Evolutionary conservation across 352 stramenopile species (phyloP).

Genomic region (Aphanomyces stellatus): DNA sequence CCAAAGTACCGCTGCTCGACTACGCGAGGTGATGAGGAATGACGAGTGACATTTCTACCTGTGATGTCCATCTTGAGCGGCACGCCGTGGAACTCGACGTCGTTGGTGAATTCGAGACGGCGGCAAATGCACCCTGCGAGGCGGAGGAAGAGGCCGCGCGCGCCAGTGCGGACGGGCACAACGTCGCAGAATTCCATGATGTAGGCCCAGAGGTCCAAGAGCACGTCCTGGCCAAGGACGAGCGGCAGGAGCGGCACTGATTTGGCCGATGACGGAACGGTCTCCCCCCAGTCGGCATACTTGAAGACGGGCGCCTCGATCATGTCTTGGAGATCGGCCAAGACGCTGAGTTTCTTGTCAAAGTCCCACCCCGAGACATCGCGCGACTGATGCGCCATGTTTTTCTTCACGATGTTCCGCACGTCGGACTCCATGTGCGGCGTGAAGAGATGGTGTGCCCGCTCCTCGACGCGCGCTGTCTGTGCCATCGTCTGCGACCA

Average conservation of each 20-base stretch:
- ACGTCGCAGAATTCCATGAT: constrained; percentile 76
- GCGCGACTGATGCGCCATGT: not conserved
- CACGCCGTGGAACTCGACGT: constrained; percentile 48
- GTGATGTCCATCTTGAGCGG: constrained; percentile 36
- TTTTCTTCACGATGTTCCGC: not conserved
- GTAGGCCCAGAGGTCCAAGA: constrained; percentile 75
- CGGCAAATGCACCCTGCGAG: constrained; percentile 59
- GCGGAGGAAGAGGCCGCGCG: constrained; percentile 60
- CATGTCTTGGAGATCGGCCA: constrained; percentile 50
- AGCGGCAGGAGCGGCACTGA: constrained; percentile 36
- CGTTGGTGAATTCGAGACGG: constrained; percentile 69
- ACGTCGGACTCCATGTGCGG: not conserved
- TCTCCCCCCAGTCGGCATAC: constrained; percentile 54
- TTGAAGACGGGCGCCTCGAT: constrained; percentile 66
- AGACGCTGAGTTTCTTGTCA: constrained; percentile 65
- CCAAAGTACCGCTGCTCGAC: constrained; percentile 53
- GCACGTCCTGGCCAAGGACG: constrained; percentile 47
- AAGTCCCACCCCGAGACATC: constrained; percentile 68
- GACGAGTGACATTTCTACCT: constrained; percentile 22
- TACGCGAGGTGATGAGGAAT: constrained; percentile 11
- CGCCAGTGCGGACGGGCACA: constrained; percentile 62
- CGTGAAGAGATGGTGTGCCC: constrained; percentile 5
- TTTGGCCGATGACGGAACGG: not conserved
- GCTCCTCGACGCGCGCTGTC: not conserved
- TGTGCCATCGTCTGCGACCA: not conserved